Evolutionary conservation across 1,284 basidiomycete species (phyloP), one percentile per base, ranked within the genome.

Genomic region (Cryptococcus sp.): DNA sequence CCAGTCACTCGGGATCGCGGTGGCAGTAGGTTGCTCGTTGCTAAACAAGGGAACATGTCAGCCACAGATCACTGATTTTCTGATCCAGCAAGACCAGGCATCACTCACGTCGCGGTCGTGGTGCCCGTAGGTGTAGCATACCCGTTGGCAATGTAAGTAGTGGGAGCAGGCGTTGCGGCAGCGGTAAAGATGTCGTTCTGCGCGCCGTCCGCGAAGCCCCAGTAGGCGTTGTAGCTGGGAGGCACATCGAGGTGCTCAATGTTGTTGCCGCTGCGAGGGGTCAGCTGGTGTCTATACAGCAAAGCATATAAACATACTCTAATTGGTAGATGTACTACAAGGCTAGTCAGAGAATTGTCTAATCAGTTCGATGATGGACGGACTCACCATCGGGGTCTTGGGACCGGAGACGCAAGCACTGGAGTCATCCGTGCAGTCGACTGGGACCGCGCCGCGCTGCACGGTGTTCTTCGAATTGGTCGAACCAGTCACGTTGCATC

Each of bases 401-500:
- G 73, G 64, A 5, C 70, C 71, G 43, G 65, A 65, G 47, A 76
- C 65, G 52, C 77, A 79, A 5, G 55, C 61, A 22, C 47, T 43
- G n/a, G 66, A 49, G 50, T 73, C 65, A 47, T 50, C 60, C 10
- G 51, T 61, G 58, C 78, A 80, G 30, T 69, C 60, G 4, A 56
- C 58, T 1, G 78, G 70, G 5, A 71, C 64, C 23, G 65, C 56
- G 16, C 86, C 77, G 27, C 80, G 79, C 5, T 82, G 74, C 2
- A 83, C 80, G 7, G 66, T 80, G n/a, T 85, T 84, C 6, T 79
- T 82, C 30, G 62, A 56, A 0, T 85, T 57, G 39, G 65, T 70
- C 3, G 57, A 78, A 47, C 82, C 82, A 1, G 84, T 84, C 47
- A 90, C 79, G 49, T 83, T 82, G 80, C 89, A 90, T 64, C 85